phyloP scores from a whole-genome alignment of 495 filamentous ascomycete species.

The Xylaria castorea region DNA sequence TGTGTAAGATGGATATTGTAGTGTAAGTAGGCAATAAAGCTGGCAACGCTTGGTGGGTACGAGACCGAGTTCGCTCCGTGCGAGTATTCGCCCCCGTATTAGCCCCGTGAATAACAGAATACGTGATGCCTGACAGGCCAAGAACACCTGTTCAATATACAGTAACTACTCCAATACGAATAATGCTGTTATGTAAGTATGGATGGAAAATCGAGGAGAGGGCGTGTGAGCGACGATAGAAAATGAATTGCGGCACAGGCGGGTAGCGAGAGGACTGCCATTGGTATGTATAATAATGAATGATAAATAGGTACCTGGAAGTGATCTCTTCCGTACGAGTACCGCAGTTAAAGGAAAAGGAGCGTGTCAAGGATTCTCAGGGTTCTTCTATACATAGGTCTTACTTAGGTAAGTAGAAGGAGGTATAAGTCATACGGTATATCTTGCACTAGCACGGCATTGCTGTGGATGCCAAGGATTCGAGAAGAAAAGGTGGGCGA shows the following conservation, averaged over 20 bases:
- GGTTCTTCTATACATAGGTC: neutral
- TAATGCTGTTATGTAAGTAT: neutral
- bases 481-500: conserved; percentile 10
- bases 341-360: neutral
- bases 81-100: neutral
- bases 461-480: conserved; percentile 5
- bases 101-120: neutral
- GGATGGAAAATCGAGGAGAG: neutral
- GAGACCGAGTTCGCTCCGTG: conserved; percentile 7
- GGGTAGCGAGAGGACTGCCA: conserved; percentile 14
- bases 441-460: conserved; percentile 7
- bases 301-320: neutral
- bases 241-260: conserved; percentile 18
- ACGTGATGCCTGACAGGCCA: neutral
- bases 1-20: neutral
- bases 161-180: neutral
- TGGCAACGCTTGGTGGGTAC: conserved; percentile 14
- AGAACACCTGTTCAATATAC: conserved; percentile 1
- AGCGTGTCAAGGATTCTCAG: neutral
- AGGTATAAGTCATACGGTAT: conserved; percentile 18
- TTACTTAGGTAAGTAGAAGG: neutral
- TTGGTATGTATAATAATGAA: conserved; percentile 1
- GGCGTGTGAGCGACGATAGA: neutral
- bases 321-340: neutral
- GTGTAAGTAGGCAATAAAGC: neutral